A percentile compares a stretch with the other conserved stretches of the same genome.
phyloP scores from a whole-genome alignment of 164 flowering plant genomes.

The Liquidambar formosana region DNA sequence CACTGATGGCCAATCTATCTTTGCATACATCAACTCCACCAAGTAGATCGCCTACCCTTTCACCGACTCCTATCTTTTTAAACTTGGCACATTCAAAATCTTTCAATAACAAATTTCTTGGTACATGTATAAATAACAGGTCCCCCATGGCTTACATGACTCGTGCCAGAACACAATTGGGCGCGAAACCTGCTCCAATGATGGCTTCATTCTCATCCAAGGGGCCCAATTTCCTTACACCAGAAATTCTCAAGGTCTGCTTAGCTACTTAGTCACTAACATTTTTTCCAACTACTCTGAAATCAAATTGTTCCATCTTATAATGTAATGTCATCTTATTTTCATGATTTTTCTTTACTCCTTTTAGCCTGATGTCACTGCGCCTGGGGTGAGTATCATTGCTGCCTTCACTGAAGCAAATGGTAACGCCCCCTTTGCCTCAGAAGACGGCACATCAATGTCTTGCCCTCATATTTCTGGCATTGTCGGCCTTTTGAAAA shows the following conservation, averaged over 20 bases:
- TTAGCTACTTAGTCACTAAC: too few relatives aligned
- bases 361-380: slow-evolving; percentile 35
- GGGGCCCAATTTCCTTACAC: background rate
- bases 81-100: too few relatives aligned
- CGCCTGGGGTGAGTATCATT: slow-evolving; percentile 25
- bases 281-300: background rate
- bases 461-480: slow-evolving; percentile 40
- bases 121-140: background rate
- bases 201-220: slow-evolving; percentile 1
- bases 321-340: background rate
- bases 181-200: background rate
- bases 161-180: background rate
- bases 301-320: background rate
- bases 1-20: slow-evolving; percentile 13
- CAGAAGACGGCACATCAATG: slow-evolving; percentile 36
- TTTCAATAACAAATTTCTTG: background rate
- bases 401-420: slow-evolving; percentile 24
- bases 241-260: slow-evolving; percentile 3
- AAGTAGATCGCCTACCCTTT: slow-evolving; percentile 5
- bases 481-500: slow-evolving; percentile 28
- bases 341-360: background rate
- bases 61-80: background rate
- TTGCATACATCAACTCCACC: slow-evolving; percentile 23
- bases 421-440: slow-evolving; percentile 12
- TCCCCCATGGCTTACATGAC: background rate